These are phyloP conservation scores for Chrysanthemum seticuspe DNA, from an alignment of 129 eudicot genomes.

Conservation along the genomic window DNA sequence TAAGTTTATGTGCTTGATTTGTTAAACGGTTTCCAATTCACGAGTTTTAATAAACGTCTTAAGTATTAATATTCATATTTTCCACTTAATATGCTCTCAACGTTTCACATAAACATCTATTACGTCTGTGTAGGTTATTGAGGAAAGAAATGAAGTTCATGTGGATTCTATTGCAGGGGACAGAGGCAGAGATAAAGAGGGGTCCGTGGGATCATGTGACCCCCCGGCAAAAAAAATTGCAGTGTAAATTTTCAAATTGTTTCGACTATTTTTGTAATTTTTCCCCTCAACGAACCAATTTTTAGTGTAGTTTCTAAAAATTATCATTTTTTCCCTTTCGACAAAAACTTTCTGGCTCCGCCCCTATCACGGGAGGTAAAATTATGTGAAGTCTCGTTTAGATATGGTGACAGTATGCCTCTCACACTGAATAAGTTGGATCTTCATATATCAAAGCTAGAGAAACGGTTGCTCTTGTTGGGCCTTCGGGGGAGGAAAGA, in stretches of 20 bases:
- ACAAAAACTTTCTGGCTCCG: no score
- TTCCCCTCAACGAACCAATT: no score
- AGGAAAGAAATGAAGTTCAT: slow-evolving; percentile 63
- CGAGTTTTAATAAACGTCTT: neutral
- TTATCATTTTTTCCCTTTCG: no score
- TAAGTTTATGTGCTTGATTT: slow-evolving; percentile 13
- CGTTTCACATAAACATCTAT: neutral
- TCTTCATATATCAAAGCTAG: slow-evolving; percentile 80
- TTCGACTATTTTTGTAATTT: no score
- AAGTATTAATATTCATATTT: no score
- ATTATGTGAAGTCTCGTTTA: slow-evolving; percentile 59
- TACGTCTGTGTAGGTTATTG: slow-evolving; percentile 45
- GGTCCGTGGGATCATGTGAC: no score
- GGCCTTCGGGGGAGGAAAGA: slow-evolving; percentile 99
- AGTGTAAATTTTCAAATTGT: no score
- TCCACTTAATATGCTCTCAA: no score
- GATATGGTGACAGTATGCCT: slow-evolving; percentile 57
- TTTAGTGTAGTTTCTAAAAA: no score
- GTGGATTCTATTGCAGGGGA: slow-evolving; percentile 56
- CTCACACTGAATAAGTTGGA: slow-evolving; percentile 55
- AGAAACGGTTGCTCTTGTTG: slow-evolving; percentile 82
- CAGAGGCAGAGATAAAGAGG: no score
- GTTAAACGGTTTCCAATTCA: slow-evolving; percentile 1
- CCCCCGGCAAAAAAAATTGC: no score
- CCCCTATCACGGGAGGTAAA: slow-evolving; percentile 38